Base-by-base conservation (phyloP, 139 green algal genomes). In the Chara braunii region DNA sequence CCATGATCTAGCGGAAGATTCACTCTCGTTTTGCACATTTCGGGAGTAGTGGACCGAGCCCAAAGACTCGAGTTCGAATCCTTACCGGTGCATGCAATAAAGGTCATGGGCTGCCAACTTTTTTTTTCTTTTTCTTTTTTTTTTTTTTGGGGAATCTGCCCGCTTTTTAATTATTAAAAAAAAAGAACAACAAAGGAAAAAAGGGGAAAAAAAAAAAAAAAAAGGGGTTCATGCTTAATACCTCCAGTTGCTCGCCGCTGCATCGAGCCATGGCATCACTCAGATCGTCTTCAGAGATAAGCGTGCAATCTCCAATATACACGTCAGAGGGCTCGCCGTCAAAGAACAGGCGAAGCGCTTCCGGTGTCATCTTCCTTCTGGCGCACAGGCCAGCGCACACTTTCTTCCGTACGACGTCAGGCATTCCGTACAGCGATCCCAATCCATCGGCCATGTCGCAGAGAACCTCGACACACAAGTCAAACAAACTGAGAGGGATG, bases 241-340 rank as follows among this genome's bases (percentile, higher is more conserved):
- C 63, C 63, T 72, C 33, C 32, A 72, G 26, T 8, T 26, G n/a
- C 14, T 8, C 18, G 11, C 28, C 9, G 14, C 23, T 8, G 24
- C 55, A 70, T 29, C 30, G 60, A 32, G 53, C 3, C 9, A 72
- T 18, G 0, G 52, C 54, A 8, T 62, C n/a, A 11, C 29, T 70
- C n/a, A 72, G 34, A 14, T 72, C 63, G 2, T 35, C 56, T 54
- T 72, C 63, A 29, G 40, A 23, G 18, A 72, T 12, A 18, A 72
- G 35, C 18, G 63, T 59, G 63, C 63, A 72, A 54, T 72, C 63
- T 2, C 52, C 18, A 14, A 64, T 9, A 18, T 12, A 26, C 8
- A 72, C 9, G 42, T 72, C 63, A 8, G 30, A 4, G 9, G 23
- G 9, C 18, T 34, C 42, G 9, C 33, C 56, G 14, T 26, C 55